Base-by-base conservation (phyloP, 192 early-diverging fungal species). In the Diversispora eburnea region DNA sequence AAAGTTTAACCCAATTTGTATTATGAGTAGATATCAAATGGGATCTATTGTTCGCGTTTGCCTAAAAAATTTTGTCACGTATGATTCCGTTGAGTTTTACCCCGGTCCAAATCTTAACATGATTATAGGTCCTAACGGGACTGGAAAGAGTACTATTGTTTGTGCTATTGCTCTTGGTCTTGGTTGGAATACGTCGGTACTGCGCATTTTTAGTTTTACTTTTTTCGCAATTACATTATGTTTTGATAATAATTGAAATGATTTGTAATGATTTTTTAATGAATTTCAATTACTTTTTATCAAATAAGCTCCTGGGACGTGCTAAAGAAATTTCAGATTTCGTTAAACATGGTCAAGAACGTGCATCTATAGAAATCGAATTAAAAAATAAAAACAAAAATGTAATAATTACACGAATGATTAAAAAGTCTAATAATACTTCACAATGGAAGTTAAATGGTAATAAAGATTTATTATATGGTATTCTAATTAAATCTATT, bases 61-160 rank as follows among this genome's bases (percentile, higher is more conserved):
- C 5, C 81, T 95, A 25, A 87, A 77, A n/a, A 93, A 96, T 78
- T 99, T 99, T 80, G 90, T 99, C n/a, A 99, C 97, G 0, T 99
- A 99, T 79, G 91, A 95, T 72, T 80, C 79, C 9, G 91, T 91
- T 67, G 89, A 94, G 61, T 90, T 96, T 65, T 76, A 56, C 7
- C 96, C 97, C 2, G 97, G 97, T 0, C 95, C 95, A 0, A 87
- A 95, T 72, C 84, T 99, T 77, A 99, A 99, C 80, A 99, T 99
- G 97, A 92, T 98, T 43, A 93, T 98, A 61, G 95, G 93, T 25
- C 92, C 95, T 3, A 98, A 97, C 77, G 96, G 96, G 8, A 97
- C 97, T 0, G 97, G 97, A 58, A 99, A 99, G 76, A 92, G 90
- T 52, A 95, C 95, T 0, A 91, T 97, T 48, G 95, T 99, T 2